phyloP scores from a whole-genome alignment of 139 green algal species.

The Tetratostichococcus sp. region DNA sequence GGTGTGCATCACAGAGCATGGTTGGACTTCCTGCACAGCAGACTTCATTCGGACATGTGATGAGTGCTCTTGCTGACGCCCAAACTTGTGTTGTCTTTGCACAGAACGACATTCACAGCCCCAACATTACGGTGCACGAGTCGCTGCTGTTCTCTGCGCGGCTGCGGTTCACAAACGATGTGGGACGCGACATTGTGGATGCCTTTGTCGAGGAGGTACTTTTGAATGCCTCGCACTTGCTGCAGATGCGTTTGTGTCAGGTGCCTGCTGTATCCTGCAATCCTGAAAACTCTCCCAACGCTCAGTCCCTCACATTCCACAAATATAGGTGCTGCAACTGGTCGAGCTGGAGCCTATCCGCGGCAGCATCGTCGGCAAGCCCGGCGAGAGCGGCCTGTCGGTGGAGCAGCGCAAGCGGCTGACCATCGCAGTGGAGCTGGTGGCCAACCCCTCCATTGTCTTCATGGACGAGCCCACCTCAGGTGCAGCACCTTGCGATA shows the following conservation, averaged over 20 bases:
- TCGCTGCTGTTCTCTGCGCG: constrained; percentile 38
- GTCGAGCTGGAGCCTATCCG: constrained; percentile 47
- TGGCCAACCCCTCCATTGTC: constrained; percentile 32
- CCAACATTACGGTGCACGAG: constrained; percentile 44
- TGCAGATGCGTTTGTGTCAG: too few species aligned
- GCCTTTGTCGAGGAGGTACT: constrained; percentile 42
- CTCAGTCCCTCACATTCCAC: too few species aligned
- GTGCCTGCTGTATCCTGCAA: too few species aligned
- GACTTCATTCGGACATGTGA: too few species aligned
- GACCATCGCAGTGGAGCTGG: constrained; percentile 55
- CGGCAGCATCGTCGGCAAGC: constrained; percentile 36
- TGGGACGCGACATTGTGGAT: constrained; percentile 19
- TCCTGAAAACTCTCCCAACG: background rate
- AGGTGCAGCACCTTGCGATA: background rate
- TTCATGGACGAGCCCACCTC: constrained; percentile 33
- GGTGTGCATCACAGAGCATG: too few species aligned
- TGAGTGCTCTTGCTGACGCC: too few species aligned
- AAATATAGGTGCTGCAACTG: constrained; percentile 43
- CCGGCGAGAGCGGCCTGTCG: constrained; percentile 34
- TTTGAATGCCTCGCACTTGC: background rate
- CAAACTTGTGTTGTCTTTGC: too few species aligned
- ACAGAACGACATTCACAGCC: constrained; percentile 44
- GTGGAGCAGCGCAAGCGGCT: constrained; percentile 56
- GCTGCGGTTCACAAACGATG: constrained; percentile 42
- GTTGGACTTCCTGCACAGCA: too few species aligned